Base-by-base conservation (phyloP, 441 rosid species). In the Adansonia gregorii region DNA sequence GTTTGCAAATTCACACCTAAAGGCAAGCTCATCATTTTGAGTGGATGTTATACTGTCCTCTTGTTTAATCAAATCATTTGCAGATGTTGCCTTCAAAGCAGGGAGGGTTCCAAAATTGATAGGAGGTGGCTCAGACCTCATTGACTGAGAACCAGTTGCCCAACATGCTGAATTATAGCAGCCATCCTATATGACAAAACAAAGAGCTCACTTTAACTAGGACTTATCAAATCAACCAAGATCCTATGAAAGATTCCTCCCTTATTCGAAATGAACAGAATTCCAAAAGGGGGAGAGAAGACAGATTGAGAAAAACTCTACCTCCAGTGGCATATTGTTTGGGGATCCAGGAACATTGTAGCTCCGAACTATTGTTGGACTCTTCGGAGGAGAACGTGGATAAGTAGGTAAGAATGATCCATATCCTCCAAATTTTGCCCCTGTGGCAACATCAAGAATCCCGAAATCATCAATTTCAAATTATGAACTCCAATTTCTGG, bases 391-490 rank as follows among this genome's bases (percentile, higher is more conserved):
- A 78, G 99, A 93, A 46, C 98, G 95, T 70, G 88, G 90, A 85
- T 87, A 85, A 60, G 94, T 65, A 67, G 94, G 93, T 80, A 97
- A 89, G 85, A 97, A 97, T 20, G 99, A 97, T 83, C 98, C 99
- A 84, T 97, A 97, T 46, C 97, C 98, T 80, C 98, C 99, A 89
- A 80, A 94, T 81, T 90, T 94, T 55, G 99, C 84, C 80, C 99
- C 99, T 97, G 91, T 78, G 79, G 76, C 74, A 35, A 83, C 65
- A 78, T 75, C 81, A 80, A 81, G 71, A 58, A 46, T 49, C 72
- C 65, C 71, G 41, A 80, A 68, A 52, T 65, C 61, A 81, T 80
- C 67, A 82, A 79, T 77, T 75, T 67, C 66, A 76, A 73, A 76
- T 74, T 46, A 81, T 80, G 74, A 77, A 78, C 76, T 81, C 67